A percentile compares a stretch with the other conserved stretches of the same genome.
These are phyloP conservation scores for Solidago caesia DNA, from an alignment of 129 eudicot species.

Conservation along the genomic window DNA sequence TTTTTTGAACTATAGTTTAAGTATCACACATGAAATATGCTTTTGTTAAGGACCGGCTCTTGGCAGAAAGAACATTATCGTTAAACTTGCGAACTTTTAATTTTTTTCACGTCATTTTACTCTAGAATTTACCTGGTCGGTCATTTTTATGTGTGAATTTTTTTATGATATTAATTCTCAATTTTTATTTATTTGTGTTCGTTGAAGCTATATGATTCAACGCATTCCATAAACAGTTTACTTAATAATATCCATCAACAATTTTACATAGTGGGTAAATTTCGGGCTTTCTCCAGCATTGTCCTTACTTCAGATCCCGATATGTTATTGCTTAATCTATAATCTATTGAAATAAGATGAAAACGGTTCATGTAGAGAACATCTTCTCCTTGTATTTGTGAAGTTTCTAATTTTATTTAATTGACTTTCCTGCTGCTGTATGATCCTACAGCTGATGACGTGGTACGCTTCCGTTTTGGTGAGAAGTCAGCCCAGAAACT, in stretches of 20 bases:
- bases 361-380: background rate
- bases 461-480: slow-evolving; percentile 65
- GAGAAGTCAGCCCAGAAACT: slow-evolving; percentile 69
- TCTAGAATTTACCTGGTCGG: too few species aligned
- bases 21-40: too few species aligned
- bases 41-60: too few species aligned
- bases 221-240: background rate
- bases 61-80: too few species aligned
- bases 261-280: background rate
- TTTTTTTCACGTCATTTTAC: too few species aligned
- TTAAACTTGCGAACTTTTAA: too few species aligned
- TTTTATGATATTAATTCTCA: too few species aligned
- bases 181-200: too few species aligned
- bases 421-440: slow-evolving; percentile 4
- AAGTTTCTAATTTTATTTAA: background rate
- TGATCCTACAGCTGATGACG: slow-evolving; percentile 73
- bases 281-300: background rate
- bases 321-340: background rate
- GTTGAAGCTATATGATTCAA: background rate
- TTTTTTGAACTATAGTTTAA: too few species aligned
- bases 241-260: background rate
- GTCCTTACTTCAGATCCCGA: background rate
- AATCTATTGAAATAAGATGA: background rate
- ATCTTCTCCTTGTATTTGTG: background rate
- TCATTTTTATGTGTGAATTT: too few species aligned